These are phyloP conservation scores for Apiotrichum gracile DNA, from an alignment of 1,284 basidiomycete genomes.

Conservation along the genomic window DNA sequence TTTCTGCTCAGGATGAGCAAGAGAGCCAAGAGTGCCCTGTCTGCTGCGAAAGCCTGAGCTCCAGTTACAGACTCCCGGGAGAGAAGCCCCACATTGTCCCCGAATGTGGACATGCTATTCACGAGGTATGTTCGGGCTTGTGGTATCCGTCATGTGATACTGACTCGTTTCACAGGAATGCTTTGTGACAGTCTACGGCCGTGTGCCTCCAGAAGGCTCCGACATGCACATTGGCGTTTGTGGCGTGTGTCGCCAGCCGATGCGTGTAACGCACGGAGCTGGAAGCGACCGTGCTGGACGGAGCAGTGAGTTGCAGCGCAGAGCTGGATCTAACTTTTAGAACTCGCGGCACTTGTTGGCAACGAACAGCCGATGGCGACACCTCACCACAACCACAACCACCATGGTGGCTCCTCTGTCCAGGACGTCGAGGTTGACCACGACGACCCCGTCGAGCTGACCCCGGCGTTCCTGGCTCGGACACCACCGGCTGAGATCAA, in stretches of 20 bases:
- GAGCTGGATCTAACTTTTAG: slow-evolving; percentile 45
- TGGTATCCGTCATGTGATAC: slow-evolving; percentile 7
- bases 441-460: slow-evolving; percentile 63
- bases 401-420: not conserved
- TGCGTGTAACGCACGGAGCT: slow-evolving; percentile 71
- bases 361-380: not conserved
- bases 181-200: slow-evolving; percentile 91
- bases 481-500: slow-evolving; percentile 48
- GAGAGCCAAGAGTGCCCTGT: slow-evolving; percentile 45
- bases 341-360: slow-evolving; percentile 84
- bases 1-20: slow-evolving; percentile 30
- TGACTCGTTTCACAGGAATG: slow-evolving; percentile 60
- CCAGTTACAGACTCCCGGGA: slow-evolving; percentile 58
- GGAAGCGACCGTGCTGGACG: slow-evolving; percentile 63
- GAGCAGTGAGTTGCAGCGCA: slow-evolving; percentile 63
- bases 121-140: slow-evolving; percentile 59
- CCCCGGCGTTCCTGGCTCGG: not conserved
- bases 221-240: slow-evolving; percentile 85
- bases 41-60: slow-evolving; percentile 45
- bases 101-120: slow-evolving; percentile 92
- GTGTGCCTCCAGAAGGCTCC: slow-evolving; percentile 59
- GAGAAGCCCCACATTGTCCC: slow-evolving; percentile 96
- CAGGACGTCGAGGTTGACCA: slow-evolving; percentile 56
- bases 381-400: not conserved
- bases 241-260: slow-evolving; percentile 89